phyloP scores from a whole-genome alignment of 2,329 filamentous ascomycete species.

The Microdochium nivale region DNA sequence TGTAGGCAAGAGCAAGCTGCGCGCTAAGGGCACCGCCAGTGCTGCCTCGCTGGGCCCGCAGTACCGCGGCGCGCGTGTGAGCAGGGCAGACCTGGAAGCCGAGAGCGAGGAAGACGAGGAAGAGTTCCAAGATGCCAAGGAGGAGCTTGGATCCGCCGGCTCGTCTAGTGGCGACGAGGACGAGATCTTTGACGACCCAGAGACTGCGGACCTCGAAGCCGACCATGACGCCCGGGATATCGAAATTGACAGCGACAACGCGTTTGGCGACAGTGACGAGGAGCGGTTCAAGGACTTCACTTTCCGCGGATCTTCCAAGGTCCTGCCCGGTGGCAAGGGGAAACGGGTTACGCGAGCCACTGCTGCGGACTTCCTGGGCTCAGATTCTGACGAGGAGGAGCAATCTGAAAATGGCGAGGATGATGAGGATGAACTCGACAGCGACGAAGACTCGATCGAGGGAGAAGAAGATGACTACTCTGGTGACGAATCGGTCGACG shows the following conservation, averaged over 20 bases:
- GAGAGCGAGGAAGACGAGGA: slow-evolving; percentile 30
- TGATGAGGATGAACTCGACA: slow-evolving; percentile 25
- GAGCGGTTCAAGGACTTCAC: slow-evolving; percentile 71
- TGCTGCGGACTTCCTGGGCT: slow-evolving; percentile 47
- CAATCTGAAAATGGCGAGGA: slow-evolving; percentile 15
- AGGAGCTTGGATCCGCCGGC: slow-evolving; percentile 12
- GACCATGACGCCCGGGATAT: slow-evolving; percentile 46
- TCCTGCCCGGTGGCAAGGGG: slow-evolving; percentile 22
- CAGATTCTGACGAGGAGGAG: slow-evolving; percentile 28
- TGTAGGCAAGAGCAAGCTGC: slow-evolving; percentile 78
- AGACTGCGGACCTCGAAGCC: slow-evolving; percentile 42
- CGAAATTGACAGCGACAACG: slow-evolving; percentile 57
- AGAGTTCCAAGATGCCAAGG: slow-evolving; percentile 20
- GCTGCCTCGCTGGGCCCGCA: slow-evolving; percentile 57
- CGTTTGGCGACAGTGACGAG: slow-evolving; percentile 77
- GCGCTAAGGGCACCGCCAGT: slow-evolving; percentile 56
- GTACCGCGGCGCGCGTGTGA: slow-evolving; percentile 72
- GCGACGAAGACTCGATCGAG: slow-evolving; percentile 12
- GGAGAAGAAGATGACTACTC: slow-evolving; percentile 24
- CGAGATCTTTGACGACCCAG: slow-evolving; percentile 44
- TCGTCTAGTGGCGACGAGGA: slow-evolving; percentile 4
- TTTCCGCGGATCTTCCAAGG: slow-evolving; percentile 50
- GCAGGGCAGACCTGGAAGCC: slow-evolving; percentile 48
- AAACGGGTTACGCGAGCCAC: slow-evolving; percentile 31
- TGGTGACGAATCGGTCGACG: slow-evolving; percentile 20